Evolutionary conservation across 129 eudicot species (phyloP).

Genomic region (Centrapalus pauciflorus): DNA sequence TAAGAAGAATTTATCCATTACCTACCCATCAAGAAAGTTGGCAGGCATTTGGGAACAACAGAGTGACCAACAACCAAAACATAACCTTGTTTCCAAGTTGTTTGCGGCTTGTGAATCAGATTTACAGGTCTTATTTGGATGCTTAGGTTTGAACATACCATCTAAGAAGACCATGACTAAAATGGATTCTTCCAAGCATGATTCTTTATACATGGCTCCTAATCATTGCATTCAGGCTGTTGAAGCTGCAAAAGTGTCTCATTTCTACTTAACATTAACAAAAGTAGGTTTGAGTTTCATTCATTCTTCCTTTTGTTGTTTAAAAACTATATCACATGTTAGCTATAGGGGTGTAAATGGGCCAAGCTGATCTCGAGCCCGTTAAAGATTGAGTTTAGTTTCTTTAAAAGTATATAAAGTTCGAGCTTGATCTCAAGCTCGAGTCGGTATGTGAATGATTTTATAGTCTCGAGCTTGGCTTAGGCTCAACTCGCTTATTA

Average conservation of each 20-base stretch:
- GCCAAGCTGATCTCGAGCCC: no score
- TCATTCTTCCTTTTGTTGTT: not conserved
- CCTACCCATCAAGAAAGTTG: conserved; percentile 38
- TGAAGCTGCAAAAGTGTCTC: conserved; percentile 68
- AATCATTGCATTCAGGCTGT: conserved; percentile 21
- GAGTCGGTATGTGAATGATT: no score
- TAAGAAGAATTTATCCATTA: conserved; percentile 22
- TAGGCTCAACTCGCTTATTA: no score
- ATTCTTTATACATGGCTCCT: conserved; percentile 17
- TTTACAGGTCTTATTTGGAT: conserved; percentile 61
- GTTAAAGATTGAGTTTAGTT: no score
- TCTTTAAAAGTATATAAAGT: no score
- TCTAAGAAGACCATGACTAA: conserved; percentile 17
- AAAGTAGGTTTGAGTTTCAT: conserved; percentile 32
- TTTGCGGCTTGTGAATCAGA: conserved; percentile 66
- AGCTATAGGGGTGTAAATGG: no score
- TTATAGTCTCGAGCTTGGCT: no score
- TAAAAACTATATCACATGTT: not conserved
- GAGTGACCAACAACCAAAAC: conserved; percentile 33
- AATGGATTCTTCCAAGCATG: conserved; percentile 2
- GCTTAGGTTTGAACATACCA: conserved; percentile 36
- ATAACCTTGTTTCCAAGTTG: conserved; percentile 54
- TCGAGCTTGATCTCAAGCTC: no score
- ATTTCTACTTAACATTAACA: conserved; percentile 52
- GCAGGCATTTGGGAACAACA: conserved; percentile 46